Evolutionary conservation across 2,329 filamentous ascomycete species (phyloP).

Genomic region (Ophiocordyceps camponoti-floridani): DNA sequence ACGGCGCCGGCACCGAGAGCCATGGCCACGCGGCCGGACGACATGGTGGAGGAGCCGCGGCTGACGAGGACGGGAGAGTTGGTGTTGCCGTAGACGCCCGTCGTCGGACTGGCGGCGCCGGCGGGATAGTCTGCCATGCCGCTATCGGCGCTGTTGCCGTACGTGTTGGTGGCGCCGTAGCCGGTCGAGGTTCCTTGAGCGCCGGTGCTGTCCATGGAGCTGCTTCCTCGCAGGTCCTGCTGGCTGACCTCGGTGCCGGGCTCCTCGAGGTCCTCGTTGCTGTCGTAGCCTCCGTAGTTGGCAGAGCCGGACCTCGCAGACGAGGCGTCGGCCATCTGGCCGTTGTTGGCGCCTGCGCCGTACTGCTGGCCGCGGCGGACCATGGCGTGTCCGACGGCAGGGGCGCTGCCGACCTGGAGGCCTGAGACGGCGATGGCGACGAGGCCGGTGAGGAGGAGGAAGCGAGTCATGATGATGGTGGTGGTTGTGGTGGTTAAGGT

Average conservation of each 20-base stretch:
- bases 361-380: conserved; percentile 9
- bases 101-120: not conserved
- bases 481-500: not conserved
- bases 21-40: not conserved
- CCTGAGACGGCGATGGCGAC: conserved; percentile 7
- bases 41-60: not conserved
- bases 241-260: not conserved
- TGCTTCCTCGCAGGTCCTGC: not conserved
- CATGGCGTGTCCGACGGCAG: conserved; percentile 7
- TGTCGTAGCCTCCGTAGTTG: not conserved
- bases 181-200: not conserved
- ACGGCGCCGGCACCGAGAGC: conserved; percentile 2
- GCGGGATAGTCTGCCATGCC: not conserved
- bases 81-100: not conserved
- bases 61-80: conserved; percentile 2
- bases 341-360: not conserved
- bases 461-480: conserved; percentile 4
- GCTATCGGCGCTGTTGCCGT: not conserved
- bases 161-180: not conserved
- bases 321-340: not conserved
- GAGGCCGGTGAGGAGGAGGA: conserved; percentile 6
- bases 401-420: conserved; percentile 5
- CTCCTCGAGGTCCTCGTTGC: not conserved
- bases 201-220: not conserved
- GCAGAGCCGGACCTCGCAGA: not conserved